Conservation (phyloP, 2,329 filamentous ascomycete species). For the Xylaria sp. region DNA sequence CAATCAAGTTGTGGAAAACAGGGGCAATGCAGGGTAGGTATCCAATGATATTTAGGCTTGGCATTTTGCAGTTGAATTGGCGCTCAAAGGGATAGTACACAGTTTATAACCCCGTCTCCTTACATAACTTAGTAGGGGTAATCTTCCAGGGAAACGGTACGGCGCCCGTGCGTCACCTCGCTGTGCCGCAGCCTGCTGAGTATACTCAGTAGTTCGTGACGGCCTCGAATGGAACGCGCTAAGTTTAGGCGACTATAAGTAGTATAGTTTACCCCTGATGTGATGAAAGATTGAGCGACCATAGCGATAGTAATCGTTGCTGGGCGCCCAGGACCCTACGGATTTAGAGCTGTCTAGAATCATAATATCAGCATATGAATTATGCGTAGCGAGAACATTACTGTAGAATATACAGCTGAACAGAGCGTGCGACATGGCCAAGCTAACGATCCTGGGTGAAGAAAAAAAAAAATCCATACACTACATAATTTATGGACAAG, state of each 20-base stretch:
- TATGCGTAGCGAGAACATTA: constrained; percentile 12
- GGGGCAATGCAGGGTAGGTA: too few relatives aligned
- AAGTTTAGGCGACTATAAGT: not conserved
- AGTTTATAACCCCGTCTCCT: constrained; percentile 22
- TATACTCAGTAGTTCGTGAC: constrained; percentile 8
- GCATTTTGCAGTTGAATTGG: too few relatives aligned
- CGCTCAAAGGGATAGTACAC: too few relatives aligned
- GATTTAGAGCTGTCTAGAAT: constrained; percentile 24
- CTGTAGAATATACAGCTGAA: constrained; percentile 20
- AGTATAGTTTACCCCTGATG: not conserved
- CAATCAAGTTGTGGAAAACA: too few relatives aligned
- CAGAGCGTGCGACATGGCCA: constrained; percentile 25
- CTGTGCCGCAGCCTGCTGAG: constrained; percentile 13
- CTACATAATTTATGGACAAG: not conserved
- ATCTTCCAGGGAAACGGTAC: constrained; percentile 30
- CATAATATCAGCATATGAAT: constrained; percentile 8
- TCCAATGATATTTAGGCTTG: too few relatives aligned
- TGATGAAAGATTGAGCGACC: not conserved
- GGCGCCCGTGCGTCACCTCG: constrained; percentile 13
- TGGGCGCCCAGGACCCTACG: not conserved
- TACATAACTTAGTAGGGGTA: constrained; percentile 1
- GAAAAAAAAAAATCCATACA: not conserved
- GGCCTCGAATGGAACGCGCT: not conserved
- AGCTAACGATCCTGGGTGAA: constrained; percentile 13
- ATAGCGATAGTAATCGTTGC: constrained; percentile 1